Evolutionary conservation across 805 yeast genomes (phyloP), one percentile per base, ranked within the genome.

Genomic region (Zygosaccharomyces lentus): DNA sequence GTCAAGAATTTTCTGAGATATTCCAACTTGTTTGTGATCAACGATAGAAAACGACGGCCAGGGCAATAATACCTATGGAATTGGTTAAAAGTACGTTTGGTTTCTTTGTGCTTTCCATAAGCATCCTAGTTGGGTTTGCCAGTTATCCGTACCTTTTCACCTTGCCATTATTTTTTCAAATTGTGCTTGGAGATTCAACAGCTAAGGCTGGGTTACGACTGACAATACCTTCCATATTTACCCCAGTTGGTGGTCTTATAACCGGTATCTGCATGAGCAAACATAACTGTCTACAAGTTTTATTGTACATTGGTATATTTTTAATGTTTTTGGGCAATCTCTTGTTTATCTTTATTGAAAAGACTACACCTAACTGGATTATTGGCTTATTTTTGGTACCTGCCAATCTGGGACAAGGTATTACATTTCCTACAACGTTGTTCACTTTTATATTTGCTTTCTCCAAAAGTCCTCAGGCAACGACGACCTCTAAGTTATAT

Each of bases 211-310:
- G 76, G 2, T 52, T 71, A 15, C 55, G 76, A 43, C 56, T 73
- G 32, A 67, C 70, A 2, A 62, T 69, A 15, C 76, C 75, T 4
- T 66, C 75, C 2, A 42, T 68, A 13, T 66, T 68, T 31, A 71
- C 73, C 1, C 72, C 75, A n/a, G 60, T 71, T 21, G 76, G 76
- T 4, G 69, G 75, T 2, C 45, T 73, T 15, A 55, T 64, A 6
- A 64, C 75, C 1, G 76, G 75, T 0, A 50, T 61, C 31, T 53
- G 62, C 42, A 71, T 71, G 73, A 63, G 69, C 37, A 61, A 54
- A 34, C 57, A 57, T 34, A 54, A 62, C 7, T 50, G 55, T 21
- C 53, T 72, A 24, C 58, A 51, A 6, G 40, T 48, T 17, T 50
- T 72, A 27, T 61, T 69, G 21, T 51, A 57, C 36, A 35, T 54